Base-by-base conservation (phyloP, 2,329 filamentous ascomycete species). In the Alternaria rosae region DNA sequence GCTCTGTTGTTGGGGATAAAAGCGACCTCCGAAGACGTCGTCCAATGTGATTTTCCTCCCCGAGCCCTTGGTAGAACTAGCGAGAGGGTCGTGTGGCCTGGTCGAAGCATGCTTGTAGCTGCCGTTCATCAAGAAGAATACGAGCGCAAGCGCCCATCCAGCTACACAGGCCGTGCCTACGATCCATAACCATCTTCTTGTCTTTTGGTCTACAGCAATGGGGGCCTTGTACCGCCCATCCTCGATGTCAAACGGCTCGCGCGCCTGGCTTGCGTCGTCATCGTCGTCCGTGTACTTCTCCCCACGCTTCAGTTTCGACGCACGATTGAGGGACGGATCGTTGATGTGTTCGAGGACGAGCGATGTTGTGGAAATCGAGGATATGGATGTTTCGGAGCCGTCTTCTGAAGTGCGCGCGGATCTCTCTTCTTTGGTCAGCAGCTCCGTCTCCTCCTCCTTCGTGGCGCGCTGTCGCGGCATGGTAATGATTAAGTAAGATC, bases 311-410 rank as follows among this genome's bases (percentile, higher is more conserved):
- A 70, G 51, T 42, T 45, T 76, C 67, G 70, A 76, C 65, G 63
- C 64, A 66, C 64, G 71, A 70, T 68, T 78, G 64, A 59, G 67
- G 57, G 69, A 85, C 77, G 73, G 79, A 75, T 92, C 89, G 71
- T 87, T 86, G 68, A 94, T 85, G 65, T 90, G 88, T 68, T 95
- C 92, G 75, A 95, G 92, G 56, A 95, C 88, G 13, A 95, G 84
- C 70, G 92, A 94, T 5, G 91, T 93, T 11, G 92, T 94, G 32
- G 92, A 95, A n/a, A 89, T 89, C 42, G 90, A 91, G n/a, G 91
- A 92, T 47, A 87, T 78, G 4, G 92, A 92, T 64, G 85, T 86
- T 55, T 76, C 74, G 6, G 69, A 76, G 47, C 72, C 72, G 65
- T 78, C 78, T 64, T 78, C 73, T 60, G 78, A 79, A 61, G 65